Conservation (phyloP, 176 grass and related monocot genomes). For the Neostapfia colusana region DNA sequence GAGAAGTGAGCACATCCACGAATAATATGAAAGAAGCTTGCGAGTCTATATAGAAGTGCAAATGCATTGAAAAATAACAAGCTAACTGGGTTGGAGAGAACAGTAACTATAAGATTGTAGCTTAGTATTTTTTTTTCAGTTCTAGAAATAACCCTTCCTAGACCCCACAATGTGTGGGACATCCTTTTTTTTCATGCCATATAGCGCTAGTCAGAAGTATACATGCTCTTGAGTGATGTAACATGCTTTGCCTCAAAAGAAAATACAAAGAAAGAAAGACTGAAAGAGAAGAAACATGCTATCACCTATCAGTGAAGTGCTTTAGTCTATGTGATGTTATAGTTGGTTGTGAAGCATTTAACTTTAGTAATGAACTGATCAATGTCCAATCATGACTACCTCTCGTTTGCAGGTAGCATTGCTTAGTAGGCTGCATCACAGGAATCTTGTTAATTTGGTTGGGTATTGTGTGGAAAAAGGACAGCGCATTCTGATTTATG, state of each 20-base stretch:
- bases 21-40: too few species aligned
- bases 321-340: slow-evolving; percentile 9
- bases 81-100: neutral
- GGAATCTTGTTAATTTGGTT: slow-evolving; percentile 98
- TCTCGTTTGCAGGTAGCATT: slow-evolving; percentile 68
- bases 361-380: slow-evolving; percentile 23
- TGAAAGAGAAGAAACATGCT: slow-evolving; percentile 4
- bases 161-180: too few species aligned
- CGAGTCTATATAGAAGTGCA: neutral
- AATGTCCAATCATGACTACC: slow-evolving; percentile 11
- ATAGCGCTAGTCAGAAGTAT: neutral
- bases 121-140: neutral
- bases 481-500: slow-evolving; percentile 84
- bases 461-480: slow-evolving; percentile 95
- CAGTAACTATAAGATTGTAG: neutral
- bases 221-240: neutral
- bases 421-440: slow-evolving; percentile 95
- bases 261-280: neutral
- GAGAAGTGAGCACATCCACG: too few species aligned
- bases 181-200: too few species aligned
- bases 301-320: neutral
- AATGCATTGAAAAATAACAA: slow-evolving; percentile 5
- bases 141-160: too few species aligned
- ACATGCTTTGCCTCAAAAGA: slow-evolving; percentile 5
- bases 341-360: slow-evolving; percentile 21